phyloP scores from a whole-genome alignment of 1,139 yeast genomes.

The Komagataea norvegica region DNA sequence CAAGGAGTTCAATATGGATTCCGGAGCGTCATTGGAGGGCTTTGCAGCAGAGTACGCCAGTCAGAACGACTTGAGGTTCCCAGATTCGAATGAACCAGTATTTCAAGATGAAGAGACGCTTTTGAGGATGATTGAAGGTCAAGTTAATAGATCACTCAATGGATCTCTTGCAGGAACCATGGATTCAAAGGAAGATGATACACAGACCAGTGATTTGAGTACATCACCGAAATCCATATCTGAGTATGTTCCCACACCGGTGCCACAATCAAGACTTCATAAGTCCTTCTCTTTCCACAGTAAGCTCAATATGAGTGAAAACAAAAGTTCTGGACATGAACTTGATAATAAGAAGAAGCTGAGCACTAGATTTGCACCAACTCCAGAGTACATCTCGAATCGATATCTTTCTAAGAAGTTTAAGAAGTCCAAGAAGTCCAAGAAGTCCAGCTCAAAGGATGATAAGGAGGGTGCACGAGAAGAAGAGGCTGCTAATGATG shows the following conservation, averaged over 20 bases:
- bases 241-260: slow-evolving; percentile 13
- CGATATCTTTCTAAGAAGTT: slow-evolving; percentile 1
- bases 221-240: slow-evolving; percentile 2
- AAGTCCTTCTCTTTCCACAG: slow-evolving; percentile 4
- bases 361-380: slow-evolving; percentile 14
- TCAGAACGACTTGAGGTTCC: slow-evolving; percentile 8
- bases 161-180: too few species aligned
- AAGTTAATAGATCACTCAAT: too few species aligned
- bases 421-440: slow-evolving; percentile 8
- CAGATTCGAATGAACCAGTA: too few species aligned
- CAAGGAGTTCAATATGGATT: slow-evolving; percentile 11
- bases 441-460: neutral
- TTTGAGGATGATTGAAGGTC: too few species aligned
- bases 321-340: slow-evolving; percentile 1
- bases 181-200: slow-evolving; percentile 4
- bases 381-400: slow-evolving; percentile 10
- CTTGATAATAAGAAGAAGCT: slow-evolving; percentile 1
- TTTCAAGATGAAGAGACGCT: slow-evolving; percentile 5
- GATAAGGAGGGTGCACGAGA: neutral
- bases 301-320: slow-evolving; percentile 1
- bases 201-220: slow-evolving; percentile 3
- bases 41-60: slow-evolving; percentile 14
- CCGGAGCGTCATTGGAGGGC: slow-evolving; percentile 12
- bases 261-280: slow-evolving; percentile 6
- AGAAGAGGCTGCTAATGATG: neutral